Base-by-base conservation (phyloP, 371 early-diverging fungal genomes). In the Apophysomyces variabilis region DNA sequence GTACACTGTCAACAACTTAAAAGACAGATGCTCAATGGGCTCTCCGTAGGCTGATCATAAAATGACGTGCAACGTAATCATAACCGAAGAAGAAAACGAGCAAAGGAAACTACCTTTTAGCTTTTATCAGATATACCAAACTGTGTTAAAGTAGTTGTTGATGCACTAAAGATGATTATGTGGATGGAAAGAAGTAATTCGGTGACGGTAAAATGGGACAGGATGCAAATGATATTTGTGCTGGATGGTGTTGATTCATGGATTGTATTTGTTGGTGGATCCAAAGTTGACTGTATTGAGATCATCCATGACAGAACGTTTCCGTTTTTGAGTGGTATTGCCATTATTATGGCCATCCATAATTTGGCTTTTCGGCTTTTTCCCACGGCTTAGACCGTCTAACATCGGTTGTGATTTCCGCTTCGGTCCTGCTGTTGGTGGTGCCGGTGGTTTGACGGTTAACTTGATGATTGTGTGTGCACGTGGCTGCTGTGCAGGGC, bases 391-490 rank as follows among this genome's bases (percentile, higher is more conserved):
- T 9, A 50, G 0, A 50, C 54, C 54, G 5, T 50, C 54, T 21
- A 50, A 21, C 21, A 26, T 5, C 16, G 16, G 21, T 3, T n/a
- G 21, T 21, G n/a, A 26, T 50, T 50, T 50, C 16, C 54, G 54
- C 9, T 50, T 50, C 1, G 21, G n/a, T 7, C 21, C 21, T 1
- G n/a, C 9, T 50, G 46, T 13, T 45, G 54, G 54, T 21, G 54
- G 58, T 36, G 35, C 37, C 7, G 66, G 66, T 7, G 66, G 60
- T 56, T 66, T 66, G 36, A 65, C 32, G 9, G 65, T 65, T n/a
- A 65, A 41, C 32, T 65, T 65, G 43, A 47, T 66, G 37, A 60
- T 26, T 14, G 39, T 57, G 21, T 41, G 41, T 32, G 60, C 38
- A 37, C 35, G 18, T 50, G 14, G 66, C 35, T 36, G 66, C 1